A percentile compares a stretch with the other conserved stretches of the same genome.
These are phyloP conservation scores for Colletotrichum paranaense DNA, from an alignment of 2,329 filamentous ascomycete genomes.

Conservation along the genomic window DNA sequence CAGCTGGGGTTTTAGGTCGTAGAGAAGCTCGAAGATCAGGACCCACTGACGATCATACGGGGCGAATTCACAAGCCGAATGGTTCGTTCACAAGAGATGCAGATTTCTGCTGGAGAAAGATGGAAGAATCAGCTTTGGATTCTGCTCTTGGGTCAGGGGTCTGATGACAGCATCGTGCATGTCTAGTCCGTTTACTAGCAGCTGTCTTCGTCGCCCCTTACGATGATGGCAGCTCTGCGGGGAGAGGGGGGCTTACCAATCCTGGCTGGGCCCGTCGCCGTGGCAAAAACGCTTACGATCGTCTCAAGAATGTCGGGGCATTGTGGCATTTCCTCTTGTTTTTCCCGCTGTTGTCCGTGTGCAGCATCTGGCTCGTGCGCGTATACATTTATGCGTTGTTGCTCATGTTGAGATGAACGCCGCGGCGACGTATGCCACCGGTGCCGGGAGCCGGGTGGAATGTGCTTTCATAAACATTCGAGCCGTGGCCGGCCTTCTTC, in stretches of 20 bases:
- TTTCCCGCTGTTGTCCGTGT: not conserved
- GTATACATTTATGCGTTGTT: not conserved
- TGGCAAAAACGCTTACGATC: conserved; percentile 11
- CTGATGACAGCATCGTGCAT: conserved; percentile 34
- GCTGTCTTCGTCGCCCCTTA: not conserved
- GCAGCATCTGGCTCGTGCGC: conserved; percentile 21
- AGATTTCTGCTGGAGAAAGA: not conserved
- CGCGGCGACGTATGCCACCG: not conserved
- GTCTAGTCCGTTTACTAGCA: conserved; percentile 16
- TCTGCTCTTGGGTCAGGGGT: conserved; percentile 13
- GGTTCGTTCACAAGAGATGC: not conserved
- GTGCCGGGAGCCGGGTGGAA: not conserved
- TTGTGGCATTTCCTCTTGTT: not conserved
- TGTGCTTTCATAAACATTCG: not conserved
- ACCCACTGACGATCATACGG: conserved; percentile 4
- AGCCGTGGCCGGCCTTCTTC: not conserved
- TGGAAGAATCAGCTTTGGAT: conserved; percentile 11
- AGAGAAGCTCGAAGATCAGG: not conserved
- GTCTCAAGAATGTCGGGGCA: conserved; percentile 33
- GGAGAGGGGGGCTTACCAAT: conserved; percentile 21
- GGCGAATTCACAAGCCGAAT: not conserved
- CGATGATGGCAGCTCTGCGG: conserved; percentile 4
- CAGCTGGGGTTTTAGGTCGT: not conserved
- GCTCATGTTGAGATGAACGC: not conserved
- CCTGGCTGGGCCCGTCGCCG: not conserved